Percentiles rank a stretch among this genome's conserved stretches.
Evolutionary conservation across 768 basidiomycete genomes (phyloP).

Genomic region (Russula abietina): DNA sequence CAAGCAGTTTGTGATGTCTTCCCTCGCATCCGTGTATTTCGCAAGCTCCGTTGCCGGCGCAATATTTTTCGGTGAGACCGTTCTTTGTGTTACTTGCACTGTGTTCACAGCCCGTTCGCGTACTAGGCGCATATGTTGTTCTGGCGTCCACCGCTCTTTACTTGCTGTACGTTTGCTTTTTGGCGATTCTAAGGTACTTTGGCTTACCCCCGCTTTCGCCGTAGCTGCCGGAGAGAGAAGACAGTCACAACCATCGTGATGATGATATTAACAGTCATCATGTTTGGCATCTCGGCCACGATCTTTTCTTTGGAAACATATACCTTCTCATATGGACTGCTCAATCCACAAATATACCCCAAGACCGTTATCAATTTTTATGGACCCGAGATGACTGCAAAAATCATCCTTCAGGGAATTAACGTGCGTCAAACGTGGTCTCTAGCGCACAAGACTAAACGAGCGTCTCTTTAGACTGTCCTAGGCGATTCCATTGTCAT

Average conservation of each 20-base stretch:
- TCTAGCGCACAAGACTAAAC: neutral
- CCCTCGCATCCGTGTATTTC: slow-evolving; percentile 5
- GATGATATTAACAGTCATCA: slow-evolving; percentile 10
- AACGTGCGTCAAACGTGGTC: slow-evolving; percentile 3
- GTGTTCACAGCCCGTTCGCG: neutral
- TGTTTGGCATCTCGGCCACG: slow-evolving; percentile 15
- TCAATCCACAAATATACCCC: slow-evolving; percentile 11
- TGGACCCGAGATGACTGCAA: neutral
- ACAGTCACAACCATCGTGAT: slow-evolving; percentile 2
- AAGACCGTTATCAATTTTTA: neutral
- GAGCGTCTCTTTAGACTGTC: slow-evolving; percentile 2
- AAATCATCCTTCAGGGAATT: slow-evolving; percentile 5
- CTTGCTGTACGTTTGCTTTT: slow-evolving; percentile 14
- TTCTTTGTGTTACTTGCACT: neutral
- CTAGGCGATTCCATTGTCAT: slow-evolving; percentile 21
- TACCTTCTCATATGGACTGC: slow-evolving; percentile 6
- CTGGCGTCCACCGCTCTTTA: slow-evolving; percentile 7
- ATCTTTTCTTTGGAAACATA: slow-evolving; percentile 9
- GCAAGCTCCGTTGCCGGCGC: neutral
- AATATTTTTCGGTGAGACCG: slow-evolving; percentile 8
- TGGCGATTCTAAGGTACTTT: neutral
- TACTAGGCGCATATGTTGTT: slow-evolving; percentile 12
- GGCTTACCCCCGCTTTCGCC: neutral
- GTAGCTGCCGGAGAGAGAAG: slow-evolving; percentile 12
- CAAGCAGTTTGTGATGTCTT: neutral